These are phyloP conservation scores for Begonia loranthoides DNA, from an alignment of 306 rosid genomes.

Conservation along the genomic window DNA sequence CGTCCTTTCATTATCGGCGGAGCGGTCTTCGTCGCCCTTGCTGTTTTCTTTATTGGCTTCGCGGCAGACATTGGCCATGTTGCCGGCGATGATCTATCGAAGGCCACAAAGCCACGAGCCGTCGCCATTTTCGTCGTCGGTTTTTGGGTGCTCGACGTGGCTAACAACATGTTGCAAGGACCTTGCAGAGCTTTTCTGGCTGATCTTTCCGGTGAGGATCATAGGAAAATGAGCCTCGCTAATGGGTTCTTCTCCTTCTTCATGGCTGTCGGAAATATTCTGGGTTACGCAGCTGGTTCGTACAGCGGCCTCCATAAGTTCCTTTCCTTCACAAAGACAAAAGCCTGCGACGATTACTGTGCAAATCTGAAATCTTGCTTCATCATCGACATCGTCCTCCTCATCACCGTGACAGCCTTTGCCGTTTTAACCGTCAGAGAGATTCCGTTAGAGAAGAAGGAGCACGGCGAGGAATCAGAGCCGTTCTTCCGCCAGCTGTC, in stretches of 20 bases:
- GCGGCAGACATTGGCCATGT: conserved; percentile 68
- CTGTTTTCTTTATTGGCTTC: conserved; percentile 75
- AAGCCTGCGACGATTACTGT: conserved; percentile 65
- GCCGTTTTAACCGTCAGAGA: conserved; percentile 45
- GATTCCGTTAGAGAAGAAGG: neutral
- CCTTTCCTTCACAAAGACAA: conserved; percentile 50
- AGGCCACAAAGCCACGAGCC: conserved; percentile 10
- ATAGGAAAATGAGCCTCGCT: conserved; percentile 26
- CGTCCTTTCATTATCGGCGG: conserved; percentile 72
- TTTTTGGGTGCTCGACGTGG: conserved; percentile 18
- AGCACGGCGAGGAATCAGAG: neutral
- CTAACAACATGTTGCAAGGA: conserved; percentile 22
- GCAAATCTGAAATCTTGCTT: conserved; percentile 75
- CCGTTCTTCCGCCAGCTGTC: conserved; percentile 13
- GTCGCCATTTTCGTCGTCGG: conserved; percentile 13
- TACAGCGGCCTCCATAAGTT: conserved; percentile 23
- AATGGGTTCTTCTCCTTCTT: conserved; percentile 60
- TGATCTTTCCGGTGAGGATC: conserved; percentile 14
- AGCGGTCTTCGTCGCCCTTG: conserved; percentile 23
- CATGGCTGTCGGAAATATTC: conserved; percentile 73
- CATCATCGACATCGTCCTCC: conserved; percentile 46
- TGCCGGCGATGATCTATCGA: neutral
- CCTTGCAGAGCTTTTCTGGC: conserved; percentile 17
- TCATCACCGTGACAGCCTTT: conserved; percentile 8
- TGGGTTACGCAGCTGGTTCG: conserved; percentile 67